Percentiles rank a stretch among this genome's conserved stretches.
Conservation (phyloP, 1,284 basidiomycete species). For the Ceratobasidium sp. region DNA sequence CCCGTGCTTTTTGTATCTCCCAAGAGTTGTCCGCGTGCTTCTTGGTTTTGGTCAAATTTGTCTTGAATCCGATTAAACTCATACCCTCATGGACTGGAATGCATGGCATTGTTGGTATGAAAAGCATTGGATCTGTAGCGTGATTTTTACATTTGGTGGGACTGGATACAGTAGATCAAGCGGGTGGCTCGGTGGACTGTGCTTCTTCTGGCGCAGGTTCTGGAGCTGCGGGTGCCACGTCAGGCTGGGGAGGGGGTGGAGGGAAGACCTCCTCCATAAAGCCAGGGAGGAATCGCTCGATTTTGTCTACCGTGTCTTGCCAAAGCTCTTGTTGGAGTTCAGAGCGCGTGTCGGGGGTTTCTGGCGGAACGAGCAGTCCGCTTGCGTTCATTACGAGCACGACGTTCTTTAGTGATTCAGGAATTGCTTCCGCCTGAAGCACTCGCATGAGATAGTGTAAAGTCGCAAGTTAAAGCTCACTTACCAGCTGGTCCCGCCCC, state of each 20-base stretch:
- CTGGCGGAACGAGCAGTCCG: slow-evolving; percentile 80
- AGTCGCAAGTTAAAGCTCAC: slow-evolving; percentile 52
- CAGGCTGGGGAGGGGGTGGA: slow-evolving; percentile 52
- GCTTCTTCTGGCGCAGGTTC: slow-evolving; percentile 12
- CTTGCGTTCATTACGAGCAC: slow-evolving; percentile 95
- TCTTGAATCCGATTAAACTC: slow-evolving; percentile 38
- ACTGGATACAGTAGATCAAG: slow-evolving; percentile 16
- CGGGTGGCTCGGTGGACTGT: neutral
- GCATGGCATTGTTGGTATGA: neutral
- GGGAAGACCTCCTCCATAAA: slow-evolving; percentile 80
- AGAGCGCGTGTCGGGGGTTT: slow-evolving; percentile 47
- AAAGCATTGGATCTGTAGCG: neutral
- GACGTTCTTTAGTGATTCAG: slow-evolving; percentile 97
- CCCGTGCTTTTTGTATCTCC: slow-evolving; percentile 25
- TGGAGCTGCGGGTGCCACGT: neutral
- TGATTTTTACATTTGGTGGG: slow-evolving; percentile 21
- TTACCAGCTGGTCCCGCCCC: slow-evolving; percentile 84
- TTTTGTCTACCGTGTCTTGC: slow-evolving; percentile 82
- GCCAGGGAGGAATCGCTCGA: slow-evolving; percentile 89
- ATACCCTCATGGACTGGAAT: slow-evolving; percentile 11
- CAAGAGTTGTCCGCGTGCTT: slow-evolving; percentile 22
- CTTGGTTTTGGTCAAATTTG: slow-evolving; percentile 28
- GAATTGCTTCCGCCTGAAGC: slow-evolving; percentile 71
- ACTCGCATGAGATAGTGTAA: slow-evolving; percentile 12
- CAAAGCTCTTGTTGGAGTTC: slow-evolving; percentile 81